Evolutionary conservation across 768 basidiomycete species (phyloP).

Genomic region (Rhodosporidiobolus odoratus): DNA sequence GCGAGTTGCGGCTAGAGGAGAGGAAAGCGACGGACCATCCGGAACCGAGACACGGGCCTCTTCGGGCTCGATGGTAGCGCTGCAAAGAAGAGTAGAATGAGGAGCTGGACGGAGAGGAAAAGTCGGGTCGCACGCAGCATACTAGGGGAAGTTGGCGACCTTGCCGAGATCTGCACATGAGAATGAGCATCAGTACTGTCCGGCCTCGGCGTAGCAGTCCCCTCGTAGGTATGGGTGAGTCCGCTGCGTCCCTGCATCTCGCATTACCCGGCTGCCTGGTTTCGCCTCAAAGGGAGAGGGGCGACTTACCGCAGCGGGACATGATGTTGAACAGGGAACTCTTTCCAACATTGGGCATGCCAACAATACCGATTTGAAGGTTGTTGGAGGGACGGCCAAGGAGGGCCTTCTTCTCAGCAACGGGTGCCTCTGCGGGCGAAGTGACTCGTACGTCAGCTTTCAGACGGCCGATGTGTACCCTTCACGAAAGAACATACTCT

Average conservation of each 20-base stretch:
- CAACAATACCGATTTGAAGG: conserved; percentile 75
- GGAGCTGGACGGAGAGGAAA: not conserved
- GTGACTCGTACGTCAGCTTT: not conserved
- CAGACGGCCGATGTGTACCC: not conserved
- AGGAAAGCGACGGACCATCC: conserved; percentile 50
- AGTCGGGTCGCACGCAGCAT: not conserved
- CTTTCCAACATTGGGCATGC: conserved; percentile 94
- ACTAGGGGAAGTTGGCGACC: conserved; percentile 86
- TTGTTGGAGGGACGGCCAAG: conserved; percentile 93
- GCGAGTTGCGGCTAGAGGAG: not conserved
- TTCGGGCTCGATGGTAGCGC: conserved; percentile 38
- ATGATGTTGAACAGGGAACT: conserved; percentile 98
- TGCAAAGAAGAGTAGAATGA: not conserved
- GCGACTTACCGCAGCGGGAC: conserved; percentile 70
- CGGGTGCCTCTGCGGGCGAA: conserved; percentile 53
- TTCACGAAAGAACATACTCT: conserved; percentile 20
- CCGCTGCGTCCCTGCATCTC: no score
- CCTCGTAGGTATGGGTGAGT: no score
- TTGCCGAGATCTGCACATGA: conserved; percentile 33
- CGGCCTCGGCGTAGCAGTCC: not conserved
- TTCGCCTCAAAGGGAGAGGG: not conserved
- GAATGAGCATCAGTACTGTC: not conserved
- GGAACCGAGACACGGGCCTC: conserved; percentile 83
- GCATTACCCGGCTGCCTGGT: no score
- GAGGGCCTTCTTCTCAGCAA: conserved; percentile 72